Evolutionary conservation across 1,139 yeast genomes (phyloP).

Genomic region (Arxiozyma slooffiae): DNA sequence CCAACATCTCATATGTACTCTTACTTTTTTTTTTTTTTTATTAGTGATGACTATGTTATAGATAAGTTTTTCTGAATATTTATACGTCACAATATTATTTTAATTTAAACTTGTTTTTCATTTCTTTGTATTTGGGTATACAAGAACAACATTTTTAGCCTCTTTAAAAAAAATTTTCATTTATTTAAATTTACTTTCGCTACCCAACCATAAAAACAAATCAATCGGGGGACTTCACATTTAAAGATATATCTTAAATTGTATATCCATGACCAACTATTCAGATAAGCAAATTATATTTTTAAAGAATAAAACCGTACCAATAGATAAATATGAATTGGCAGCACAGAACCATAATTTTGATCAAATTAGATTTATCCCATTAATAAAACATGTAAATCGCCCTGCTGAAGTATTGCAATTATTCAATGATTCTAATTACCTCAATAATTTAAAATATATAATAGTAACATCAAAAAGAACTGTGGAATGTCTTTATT

Average conservation of each 20-base stretch:
- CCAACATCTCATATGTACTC: too few species aligned
- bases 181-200: background rate
- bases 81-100: too few species aligned
- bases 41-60: background rate
- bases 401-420: constrained; percentile 36
- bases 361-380: constrained; percentile 45
- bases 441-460: constrained; percentile 36
- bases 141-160: background rate
- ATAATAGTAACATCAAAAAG: constrained; percentile 84
- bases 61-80: too few species aligned
- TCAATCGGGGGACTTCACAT: too few species aligned
- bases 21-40: too few species aligned
- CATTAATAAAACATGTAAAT: constrained; percentile 57
- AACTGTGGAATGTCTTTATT: constrained; percentile 71
- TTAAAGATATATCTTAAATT: background rate
- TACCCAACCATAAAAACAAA: background rate
- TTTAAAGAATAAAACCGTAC: constrained; percentile 58
- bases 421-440: constrained; percentile 37
- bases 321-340: constrained; percentile 53
- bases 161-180: too few species aligned
- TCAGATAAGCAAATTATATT: constrained; percentile 7
- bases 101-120: too few species aligned
- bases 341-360: constrained; percentile 32
- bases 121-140: too few species aligned
- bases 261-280: background rate